Conservation (phyloP, 257 asterid species). For the Capsicum baccatum region DNA sequence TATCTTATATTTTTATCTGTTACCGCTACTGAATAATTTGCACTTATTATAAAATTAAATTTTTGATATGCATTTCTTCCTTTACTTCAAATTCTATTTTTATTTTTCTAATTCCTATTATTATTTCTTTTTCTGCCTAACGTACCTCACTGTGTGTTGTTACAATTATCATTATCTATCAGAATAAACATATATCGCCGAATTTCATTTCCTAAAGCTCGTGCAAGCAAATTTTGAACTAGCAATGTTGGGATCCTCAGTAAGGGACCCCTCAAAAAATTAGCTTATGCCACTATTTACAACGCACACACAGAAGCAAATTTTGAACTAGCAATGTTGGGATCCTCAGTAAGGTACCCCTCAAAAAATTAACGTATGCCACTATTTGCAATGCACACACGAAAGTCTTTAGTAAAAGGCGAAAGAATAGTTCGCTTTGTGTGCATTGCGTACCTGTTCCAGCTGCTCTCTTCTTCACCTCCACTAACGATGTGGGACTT, state of each 20-base stretch:
- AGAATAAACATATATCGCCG: not conserved
- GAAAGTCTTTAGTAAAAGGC: slow-evolving; percentile 31
- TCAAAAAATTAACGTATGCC: slow-evolving; percentile 22
- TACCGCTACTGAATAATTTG: too few relatives aligned
- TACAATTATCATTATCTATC: not conserved
- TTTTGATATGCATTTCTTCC: too few relatives aligned
- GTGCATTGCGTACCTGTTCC: not conserved
- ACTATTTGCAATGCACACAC: not conserved
- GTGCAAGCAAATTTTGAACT: not conserved
- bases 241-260: not conserved
- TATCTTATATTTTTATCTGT: too few relatives aligned
- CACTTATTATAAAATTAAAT: too few relatives aligned
- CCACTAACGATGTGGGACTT: not conserved
- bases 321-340: not conserved
- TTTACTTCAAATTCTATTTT: too few relatives aligned
- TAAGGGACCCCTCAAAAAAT: not conserved
- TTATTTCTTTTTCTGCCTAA: too few relatives aligned
- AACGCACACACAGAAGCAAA: not conserved
- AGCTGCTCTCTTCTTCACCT: not conserved
- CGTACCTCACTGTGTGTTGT: too few relatives aligned
- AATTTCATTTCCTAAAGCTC: too few relatives aligned
- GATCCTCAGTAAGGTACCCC: not conserved
- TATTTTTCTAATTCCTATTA: too few relatives aligned
- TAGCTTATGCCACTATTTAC: not conserved
- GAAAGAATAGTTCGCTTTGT: slow-evolving; percentile 27